Base-by-base conservation (phyloP, 169 alveolate genomes). In the Cryptosporidium sp. region DNA sequence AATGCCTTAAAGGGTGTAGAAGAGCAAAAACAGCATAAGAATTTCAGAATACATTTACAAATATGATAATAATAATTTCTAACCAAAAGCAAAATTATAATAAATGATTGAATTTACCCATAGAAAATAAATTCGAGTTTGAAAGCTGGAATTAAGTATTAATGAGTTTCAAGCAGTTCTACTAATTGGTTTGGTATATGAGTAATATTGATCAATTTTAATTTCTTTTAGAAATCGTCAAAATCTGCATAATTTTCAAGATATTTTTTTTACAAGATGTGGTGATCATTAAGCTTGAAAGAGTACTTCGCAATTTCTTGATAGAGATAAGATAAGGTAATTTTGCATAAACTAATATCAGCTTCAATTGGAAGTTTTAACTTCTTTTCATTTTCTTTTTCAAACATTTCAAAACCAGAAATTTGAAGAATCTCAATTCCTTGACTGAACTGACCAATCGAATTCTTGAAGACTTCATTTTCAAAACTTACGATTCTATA, bases 391-490 rank as follows among this genome's bases (percentile, higher is more conserved):
- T 45, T 35, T 9, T 80, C 75, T 62, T 62, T 80, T 62, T 80
- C 80, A 21, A 61, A 37, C 0, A 73, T 18, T 37, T 31, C 58
- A 45, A 80, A 80, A 31, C 89, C 89, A 23, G 89, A 61, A 18
- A 80, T 8, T 80, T 41, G 45, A 23, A 80, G 75, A 39, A 80
- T 58, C 45, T 80, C 68, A 14, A 65, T 26, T 16, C 80, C 89
- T 80, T 59, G 80, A 29, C 37, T 21, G 7, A 58, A 80, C 62
- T 80, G 35, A 51, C 80, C 71, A 31, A 80, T 33, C 12, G 89
- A 59, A 18, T 80, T 23, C 2, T 80, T 80, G 16, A 62, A 80
- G 7, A 59, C 45, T 12, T 39, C 52, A 80, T 80, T 80, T 29
- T 80, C 75, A n/a, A 80, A 23, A 41, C 50, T 41, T 3, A 80